These are phyloP conservation scores for Leccinum colubrinum DNA, from an alignment of 1,284 basidiomycete species.

Conservation along the genomic window DNA sequence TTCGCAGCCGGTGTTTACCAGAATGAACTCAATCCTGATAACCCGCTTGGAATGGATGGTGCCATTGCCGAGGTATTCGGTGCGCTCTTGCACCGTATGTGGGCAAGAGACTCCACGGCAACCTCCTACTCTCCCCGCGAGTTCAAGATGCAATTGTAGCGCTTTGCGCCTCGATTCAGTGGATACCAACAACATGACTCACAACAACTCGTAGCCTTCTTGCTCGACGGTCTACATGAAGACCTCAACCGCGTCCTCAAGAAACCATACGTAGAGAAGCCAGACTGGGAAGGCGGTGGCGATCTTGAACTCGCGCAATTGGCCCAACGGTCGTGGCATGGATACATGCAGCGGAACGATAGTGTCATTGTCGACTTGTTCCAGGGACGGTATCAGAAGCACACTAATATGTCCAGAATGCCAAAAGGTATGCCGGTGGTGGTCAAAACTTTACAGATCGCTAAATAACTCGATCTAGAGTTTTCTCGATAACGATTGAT, in stretches of 20 bases:
- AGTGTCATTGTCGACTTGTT: slow-evolving; percentile 98
- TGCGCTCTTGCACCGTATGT: slow-evolving; percentile 79
- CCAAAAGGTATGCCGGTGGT: slow-evolving; percentile 63
- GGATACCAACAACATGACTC: slow-evolving; percentile 98
- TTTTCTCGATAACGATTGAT: slow-evolving; percentile 94
- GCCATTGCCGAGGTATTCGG: slow-evolving; percentile 94
- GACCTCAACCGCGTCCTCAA: slow-evolving; percentile 92
- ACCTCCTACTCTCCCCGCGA: slow-evolving; percentile 85
- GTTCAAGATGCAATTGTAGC: slow-evolving; percentile 84
- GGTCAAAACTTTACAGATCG: not conserved
- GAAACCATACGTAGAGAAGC: slow-evolving; percentile 97
- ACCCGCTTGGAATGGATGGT: slow-evolving; percentile 98
- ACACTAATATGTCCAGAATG: slow-evolving; percentile 97
- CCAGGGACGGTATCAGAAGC: slow-evolving; percentile 93
- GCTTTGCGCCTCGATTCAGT: slow-evolving; percentile 90
- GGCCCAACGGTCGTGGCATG: slow-evolving; percentile 91
- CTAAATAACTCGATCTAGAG: slow-evolving; percentile 42
- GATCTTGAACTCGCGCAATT: slow-evolving; percentile 39
- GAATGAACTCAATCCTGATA: slow-evolving; percentile 90
- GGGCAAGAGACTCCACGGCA: slow-evolving; percentile 49
- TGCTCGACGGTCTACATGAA: slow-evolving; percentile 95
- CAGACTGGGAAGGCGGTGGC: slow-evolving; percentile 85
- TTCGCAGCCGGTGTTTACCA: slow-evolving; percentile 71
- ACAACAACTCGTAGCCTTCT: slow-evolving; percentile 64
- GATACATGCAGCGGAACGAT: slow-evolving; percentile 95